These are phyloP conservation scores for Boletus bicolor DNA, from an alignment of 768 basidiomycete genomes.

Conservation along the genomic window DNA sequence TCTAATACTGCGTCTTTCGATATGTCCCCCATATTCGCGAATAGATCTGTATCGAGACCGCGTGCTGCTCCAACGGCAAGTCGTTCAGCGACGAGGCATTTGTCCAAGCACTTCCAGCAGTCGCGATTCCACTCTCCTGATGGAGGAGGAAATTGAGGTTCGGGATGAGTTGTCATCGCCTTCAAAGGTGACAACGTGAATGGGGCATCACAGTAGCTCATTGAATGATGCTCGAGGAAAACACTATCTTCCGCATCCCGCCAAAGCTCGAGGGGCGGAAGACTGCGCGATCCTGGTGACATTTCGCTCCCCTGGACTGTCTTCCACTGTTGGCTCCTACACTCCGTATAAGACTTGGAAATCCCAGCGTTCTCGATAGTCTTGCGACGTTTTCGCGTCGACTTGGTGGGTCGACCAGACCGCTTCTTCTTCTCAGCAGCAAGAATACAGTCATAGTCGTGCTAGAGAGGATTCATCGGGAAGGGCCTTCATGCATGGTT, in stretches of 20 bases:
- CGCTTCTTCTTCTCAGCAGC: conserved; percentile 30
- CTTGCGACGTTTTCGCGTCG: conserved; percentile 38
- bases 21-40: conserved; percentile 55
- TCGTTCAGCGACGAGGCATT: conserved; percentile 72
- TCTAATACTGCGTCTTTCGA: conserved; percentile 55
- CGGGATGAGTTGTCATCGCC: background rate
- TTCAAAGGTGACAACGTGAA: conserved; percentile 20
- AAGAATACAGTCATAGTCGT: conserved; percentile 80
- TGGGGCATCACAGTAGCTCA: conserved; percentile 11
- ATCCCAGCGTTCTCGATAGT: conserved; percentile 32
- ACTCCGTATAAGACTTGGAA: conserved; percentile 22
- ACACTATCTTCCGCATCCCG: conserved; percentile 29
- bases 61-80: conserved; percentile 42
- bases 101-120: conserved; percentile 80
- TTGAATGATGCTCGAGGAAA: conserved; percentile 27
- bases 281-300: conserved; percentile 35
- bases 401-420: conserved; percentile 30
- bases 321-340: conserved; percentile 12
- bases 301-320: conserved; percentile 8
- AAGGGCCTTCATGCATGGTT: background rate
- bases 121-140: conserved; percentile 59
- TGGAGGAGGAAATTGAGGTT: conserved; percentile 3
- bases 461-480: conserved; percentile 38
- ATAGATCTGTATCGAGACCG: conserved; percentile 28
- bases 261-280: conserved; percentile 28